Base-by-base conservation (phyloP, 192 early-diverging fungal genomes). In the Entomortierella beljakovae region DNA sequence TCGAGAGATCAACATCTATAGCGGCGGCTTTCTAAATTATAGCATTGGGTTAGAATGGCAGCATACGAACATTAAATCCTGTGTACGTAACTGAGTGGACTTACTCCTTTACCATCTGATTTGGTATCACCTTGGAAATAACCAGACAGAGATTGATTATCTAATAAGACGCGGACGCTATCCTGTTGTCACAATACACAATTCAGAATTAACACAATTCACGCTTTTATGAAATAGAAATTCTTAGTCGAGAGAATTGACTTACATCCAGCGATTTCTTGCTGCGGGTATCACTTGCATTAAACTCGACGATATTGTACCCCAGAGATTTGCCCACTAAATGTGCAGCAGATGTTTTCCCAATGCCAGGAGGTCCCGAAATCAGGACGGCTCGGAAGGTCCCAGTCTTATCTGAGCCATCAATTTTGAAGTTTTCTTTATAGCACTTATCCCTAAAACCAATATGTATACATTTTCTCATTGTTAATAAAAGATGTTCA, bases 341-440 rank as follows among this genome's bases (percentile, higher is more conserved):
- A 80, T 97, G 94, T 2, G 96, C 98, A 0, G 95, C 86, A 0
- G 98, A 98, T 7, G 97, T 99, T 80, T 99, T 99, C 46, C 98
- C 98, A 40, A 99, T 95, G 1, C 98, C 98, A 6, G 98, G 98
- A 3, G 97, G 94, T 3, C 98, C 98, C 35, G 95, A 95, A 3
- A 99, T 85, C 18, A 99, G 69, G 8, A 94, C 87, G 0, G 97
- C 93, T 4, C 90, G 79, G 53, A 79, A 88, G 9, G 62, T 52
- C 20, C 82, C 74, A 6, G 82, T 68, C 22, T 89, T 87, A 26
- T 92, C 90, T 31, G 87, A 85, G 22, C 54, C 81, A n/a, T 83
- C 70, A 57, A 73, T 74, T 49, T 87, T 87, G 68, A 90, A 92
- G 16, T 84, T 73, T 42, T 65, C 70, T 10, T 52, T 53, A 26